Evolutionary conservation across 1,284 basidiomycete genomes (phyloP).

Genomic region (Volvariella volvacea): DNA sequence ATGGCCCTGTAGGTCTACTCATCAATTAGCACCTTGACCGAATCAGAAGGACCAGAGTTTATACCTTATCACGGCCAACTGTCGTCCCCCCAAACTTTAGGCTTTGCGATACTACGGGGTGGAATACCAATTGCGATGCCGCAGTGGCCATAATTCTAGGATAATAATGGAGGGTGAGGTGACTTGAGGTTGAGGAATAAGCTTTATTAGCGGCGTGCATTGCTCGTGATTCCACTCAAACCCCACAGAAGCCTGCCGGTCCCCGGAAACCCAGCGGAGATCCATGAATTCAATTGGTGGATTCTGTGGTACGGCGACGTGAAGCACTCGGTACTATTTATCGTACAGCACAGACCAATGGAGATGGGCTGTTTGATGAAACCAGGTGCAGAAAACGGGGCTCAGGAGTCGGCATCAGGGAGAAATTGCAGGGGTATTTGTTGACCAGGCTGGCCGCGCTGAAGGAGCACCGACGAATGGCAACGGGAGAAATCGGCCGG

Average conservation of each 20-base stretch:
- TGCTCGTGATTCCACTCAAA: conserved; percentile 15
- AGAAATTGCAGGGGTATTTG: too few relatives aligned
- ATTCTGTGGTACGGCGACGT: not conserved
- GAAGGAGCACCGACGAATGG: too few relatives aligned
- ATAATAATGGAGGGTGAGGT: not conserved
- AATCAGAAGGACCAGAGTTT: conserved; percentile 8
- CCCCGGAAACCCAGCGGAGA: not conserved
- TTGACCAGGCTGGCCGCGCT: too few relatives aligned
- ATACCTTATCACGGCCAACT: conserved; percentile 84
- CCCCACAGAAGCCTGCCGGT: conserved; percentile 3
- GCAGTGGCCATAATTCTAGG: conserved; percentile 45
- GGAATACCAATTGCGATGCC: conserved; percentile 76
- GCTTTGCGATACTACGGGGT: conserved; percentile 72
- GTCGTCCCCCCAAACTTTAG: conserved; percentile 79
- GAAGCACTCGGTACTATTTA: too few relatives aligned
- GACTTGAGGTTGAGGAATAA: conserved; percentile 10
- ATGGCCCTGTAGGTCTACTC: conserved; percentile 79
- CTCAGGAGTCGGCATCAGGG: too few relatives aligned
- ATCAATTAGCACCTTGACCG: not conserved
- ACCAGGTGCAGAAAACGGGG: too few relatives aligned
- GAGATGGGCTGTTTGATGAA: too few relatives aligned
- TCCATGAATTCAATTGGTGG: too few relatives aligned
- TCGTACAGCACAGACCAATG: too few relatives aligned
- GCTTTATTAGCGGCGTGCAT: conserved; percentile 1
- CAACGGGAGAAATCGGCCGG: conserved; percentile 26